Conservation (phyloP, 2,329 filamentous ascomycete species). For the Xylariaceae sp. region DNA sequence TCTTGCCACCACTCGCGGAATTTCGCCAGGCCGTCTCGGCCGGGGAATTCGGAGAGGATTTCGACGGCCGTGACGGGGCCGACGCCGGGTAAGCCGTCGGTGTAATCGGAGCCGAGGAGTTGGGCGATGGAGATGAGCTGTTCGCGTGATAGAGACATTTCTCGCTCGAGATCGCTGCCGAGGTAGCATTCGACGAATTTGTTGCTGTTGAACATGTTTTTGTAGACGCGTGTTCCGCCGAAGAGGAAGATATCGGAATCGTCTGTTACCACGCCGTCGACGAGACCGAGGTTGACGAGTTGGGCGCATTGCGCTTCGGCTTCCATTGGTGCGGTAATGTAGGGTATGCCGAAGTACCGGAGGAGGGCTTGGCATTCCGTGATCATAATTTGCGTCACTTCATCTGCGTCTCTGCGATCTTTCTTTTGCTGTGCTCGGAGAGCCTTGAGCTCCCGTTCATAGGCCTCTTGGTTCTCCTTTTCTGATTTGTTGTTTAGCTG, state of each 20-base stretch:
- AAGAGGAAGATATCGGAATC: slow-evolving; percentile 97
- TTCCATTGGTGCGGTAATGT: slow-evolving; percentile 98
- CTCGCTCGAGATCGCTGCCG: slow-evolving; percentile 73
- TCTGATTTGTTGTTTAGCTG: slow-evolving; percentile 73
- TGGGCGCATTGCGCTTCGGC: slow-evolving; percentile 96
- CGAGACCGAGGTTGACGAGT: slow-evolving; percentile 76
- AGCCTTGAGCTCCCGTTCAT: slow-evolving; percentile 80
- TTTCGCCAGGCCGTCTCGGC: slow-evolving; percentile 53
- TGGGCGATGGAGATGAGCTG: slow-evolving; percentile 89
- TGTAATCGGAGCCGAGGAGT: slow-evolving; percentile 89
- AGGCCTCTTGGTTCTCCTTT: slow-evolving; percentile 67
- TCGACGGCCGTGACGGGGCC: slow-evolving; percentile 93
- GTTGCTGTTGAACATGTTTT: slow-evolving; percentile 99
- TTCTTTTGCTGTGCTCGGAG: slow-evolving; percentile 94
- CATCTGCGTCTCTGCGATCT: slow-evolving; percentile 90
- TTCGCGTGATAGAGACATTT: slow-evolving; percentile 78
- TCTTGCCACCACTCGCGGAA: slow-evolving; percentile 86
- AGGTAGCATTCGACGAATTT: slow-evolving; percentile 98
- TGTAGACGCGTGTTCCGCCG: slow-evolving; percentile 92
- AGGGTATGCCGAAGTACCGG: slow-evolving; percentile 85
- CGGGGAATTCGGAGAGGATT: slow-evolving; percentile 83
- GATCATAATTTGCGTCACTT: slow-evolving; percentile 95
- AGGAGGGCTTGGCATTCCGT: slow-evolving; percentile 90
- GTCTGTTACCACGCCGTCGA: slow-evolving; percentile 96
- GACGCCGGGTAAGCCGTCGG: slow-evolving; percentile 82